Evolutionary conservation across 2,329 filamentous ascomycete species (phyloP).

Genomic region (Penicillium sclerotigenum): DNA sequence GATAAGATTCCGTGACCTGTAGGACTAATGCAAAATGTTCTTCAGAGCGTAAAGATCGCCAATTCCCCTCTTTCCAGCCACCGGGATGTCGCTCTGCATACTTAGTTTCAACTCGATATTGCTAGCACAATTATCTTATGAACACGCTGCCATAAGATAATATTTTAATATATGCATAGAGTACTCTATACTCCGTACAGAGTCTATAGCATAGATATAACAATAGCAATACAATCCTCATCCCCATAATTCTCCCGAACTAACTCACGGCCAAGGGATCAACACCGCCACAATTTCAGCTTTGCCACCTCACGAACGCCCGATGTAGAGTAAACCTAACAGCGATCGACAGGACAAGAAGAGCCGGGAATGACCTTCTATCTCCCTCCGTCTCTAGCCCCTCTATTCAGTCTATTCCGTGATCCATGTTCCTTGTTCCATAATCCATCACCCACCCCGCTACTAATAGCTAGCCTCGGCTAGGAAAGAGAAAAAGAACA

Average conservation of each 20-base stretch:
- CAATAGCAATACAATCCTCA: not conserved
- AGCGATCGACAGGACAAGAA: not conserved
- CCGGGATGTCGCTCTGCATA: not conserved
- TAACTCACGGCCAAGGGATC: too few species aligned
- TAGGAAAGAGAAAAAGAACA: not conserved
- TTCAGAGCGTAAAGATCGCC: not conserved
- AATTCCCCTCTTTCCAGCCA: not conserved
- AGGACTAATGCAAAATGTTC: not conserved
- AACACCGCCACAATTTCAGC: not conserved
- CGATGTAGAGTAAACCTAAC: not conserved
- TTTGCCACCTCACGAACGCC: not conserved
- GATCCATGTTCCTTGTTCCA: not conserved
- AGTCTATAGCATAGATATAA: not conserved
- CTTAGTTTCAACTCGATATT: not conserved
- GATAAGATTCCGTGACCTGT: not conserved
- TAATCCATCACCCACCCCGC: not conserved
- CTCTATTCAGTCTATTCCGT: not conserved
- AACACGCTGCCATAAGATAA: too few species aligned
- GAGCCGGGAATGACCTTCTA: not conserved
- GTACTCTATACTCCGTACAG: too few species aligned
- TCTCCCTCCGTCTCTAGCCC: not conserved
- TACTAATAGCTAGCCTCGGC: not conserved
- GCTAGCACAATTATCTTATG: not conserved
- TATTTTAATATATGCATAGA: not conserved
- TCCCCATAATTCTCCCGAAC: not conserved